Conservation (phyloP, 192 early-diverging fungal genomes). For the Chytriomyces hyalinus region DNA sequence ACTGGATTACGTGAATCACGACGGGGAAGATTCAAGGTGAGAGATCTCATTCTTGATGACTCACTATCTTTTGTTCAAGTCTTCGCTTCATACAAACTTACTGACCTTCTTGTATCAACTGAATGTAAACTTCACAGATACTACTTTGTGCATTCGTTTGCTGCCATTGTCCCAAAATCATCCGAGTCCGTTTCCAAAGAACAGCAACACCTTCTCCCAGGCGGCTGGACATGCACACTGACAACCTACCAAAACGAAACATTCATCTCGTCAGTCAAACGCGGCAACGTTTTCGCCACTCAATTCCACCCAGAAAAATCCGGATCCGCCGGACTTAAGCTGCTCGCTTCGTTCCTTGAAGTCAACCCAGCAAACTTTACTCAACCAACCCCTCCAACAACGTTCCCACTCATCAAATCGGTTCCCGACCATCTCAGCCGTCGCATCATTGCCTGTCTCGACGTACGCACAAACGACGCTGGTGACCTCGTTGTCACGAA, state of each 20-base stretch:
- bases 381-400: constrained; percentile 21
- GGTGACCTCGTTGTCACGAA: constrained; percentile 99
- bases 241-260: constrained; percentile 89
- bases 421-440: constrained; percentile 70
- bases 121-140: constrained; percentile 62
- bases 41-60: not conserved
- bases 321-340: constrained; percentile 82
- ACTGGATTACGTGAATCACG: constrained; percentile 32
- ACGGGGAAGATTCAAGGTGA: constrained; percentile 36
- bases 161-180: constrained; percentile 62
- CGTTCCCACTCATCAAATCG: constrained; percentile 11
- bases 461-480: constrained; percentile 94
- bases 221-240: constrained; percentile 77
- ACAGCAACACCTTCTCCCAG: constrained; percentile 36
- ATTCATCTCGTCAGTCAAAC: constrained; percentile 82
- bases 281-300: constrained; percentile 90
- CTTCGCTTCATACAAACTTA: constrained; percentile 1
- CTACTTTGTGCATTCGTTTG: constrained; percentile 99
- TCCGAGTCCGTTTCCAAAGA: not conserved
- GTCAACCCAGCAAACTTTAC: constrained; percentile 31
- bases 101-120: constrained; percentile 2
- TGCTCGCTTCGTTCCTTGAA: constrained; percentile 81
- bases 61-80: constrained; percentile 7
- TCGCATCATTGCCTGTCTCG: constrained; percentile 96
- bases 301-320: constrained; percentile 99